phyloP scores from a whole-genome alignment of 345 rosid genomes.

The Salix viminalis region DNA sequence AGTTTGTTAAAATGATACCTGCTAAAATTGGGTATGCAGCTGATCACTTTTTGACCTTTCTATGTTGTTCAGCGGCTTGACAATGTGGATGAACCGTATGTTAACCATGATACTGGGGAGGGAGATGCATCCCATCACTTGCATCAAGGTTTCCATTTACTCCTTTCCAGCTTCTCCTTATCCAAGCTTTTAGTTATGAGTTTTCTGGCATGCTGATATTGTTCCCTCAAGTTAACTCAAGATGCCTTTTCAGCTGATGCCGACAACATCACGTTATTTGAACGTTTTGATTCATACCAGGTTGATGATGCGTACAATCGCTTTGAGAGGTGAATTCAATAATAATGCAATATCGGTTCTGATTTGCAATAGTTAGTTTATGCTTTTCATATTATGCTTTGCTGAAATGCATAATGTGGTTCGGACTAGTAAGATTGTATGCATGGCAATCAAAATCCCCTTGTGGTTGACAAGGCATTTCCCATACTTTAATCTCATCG shows the following conservation, averaged over 20 bases:
- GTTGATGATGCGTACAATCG: conserved; percentile 42
- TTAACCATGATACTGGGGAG: conserved; percentile 28
- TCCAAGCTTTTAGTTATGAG: not conserved
- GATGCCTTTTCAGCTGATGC: conserved; percentile 52
- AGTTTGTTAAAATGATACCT: not conserved
- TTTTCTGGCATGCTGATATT: not conserved
- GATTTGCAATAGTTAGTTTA: not conserved
- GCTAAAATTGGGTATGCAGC: not conserved
- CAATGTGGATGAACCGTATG: conserved; percentile 41
- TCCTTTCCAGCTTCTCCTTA: not conserved
- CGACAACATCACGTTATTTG: conserved; percentile 63
- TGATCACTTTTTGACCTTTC: not conserved
- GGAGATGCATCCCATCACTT: conserved; percentile 40
- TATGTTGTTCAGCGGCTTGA: conserved; percentile 57
- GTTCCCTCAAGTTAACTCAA: conserved; percentile 11
- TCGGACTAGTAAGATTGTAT: not conserved
- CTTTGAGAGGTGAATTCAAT: conserved; percentile 53
- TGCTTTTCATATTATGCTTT: not conserved
- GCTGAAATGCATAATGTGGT: not conserved
- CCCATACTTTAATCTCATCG: not conserved
- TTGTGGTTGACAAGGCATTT: not conserved
- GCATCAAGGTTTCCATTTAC: conserved; percentile 62
- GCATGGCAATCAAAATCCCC: not conserved
- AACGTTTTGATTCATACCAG: conserved; percentile 54
- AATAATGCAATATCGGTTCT: not conserved